Conservation (phyloP, 768 basidiomycete species). For the Amanita muscaria region DNA sequence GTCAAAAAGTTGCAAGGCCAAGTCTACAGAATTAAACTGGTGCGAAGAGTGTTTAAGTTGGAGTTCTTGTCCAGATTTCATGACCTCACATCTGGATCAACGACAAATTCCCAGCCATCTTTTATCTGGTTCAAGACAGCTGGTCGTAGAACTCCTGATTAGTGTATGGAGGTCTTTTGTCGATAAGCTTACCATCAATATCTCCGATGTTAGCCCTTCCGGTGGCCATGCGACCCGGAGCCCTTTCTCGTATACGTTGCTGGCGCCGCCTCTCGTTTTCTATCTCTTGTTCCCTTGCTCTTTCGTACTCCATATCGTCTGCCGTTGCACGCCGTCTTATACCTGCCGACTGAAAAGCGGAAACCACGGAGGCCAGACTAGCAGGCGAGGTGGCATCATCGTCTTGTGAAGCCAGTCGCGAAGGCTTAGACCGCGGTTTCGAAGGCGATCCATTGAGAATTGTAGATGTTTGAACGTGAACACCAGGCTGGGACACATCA, state of each 20-base stretch:
- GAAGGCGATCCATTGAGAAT: not conserved
- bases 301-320: slow-evolving; percentile 46
- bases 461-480: slow-evolving; percentile 15
- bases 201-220: slow-evolving; percentile 62
- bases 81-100: slow-evolving; percentile 62
- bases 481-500: slow-evolving; percentile 46
- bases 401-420: slow-evolving; percentile 24
- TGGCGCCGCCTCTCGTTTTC: slow-evolving; percentile 61
- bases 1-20: slow-evolving; percentile 85
- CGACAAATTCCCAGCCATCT: slow-evolving; percentile 86
- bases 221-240: slow-evolving; percentile 45
- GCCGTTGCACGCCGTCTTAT: slow-evolving; percentile 46
- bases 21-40: slow-evolving; percentile 89
- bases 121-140: slow-evolving; percentile 80
- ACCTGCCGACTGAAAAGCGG: slow-evolving; percentile 64
- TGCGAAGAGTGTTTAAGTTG: slow-evolving; percentile 6
- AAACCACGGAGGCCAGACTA: slow-evolving; percentile 46
- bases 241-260: slow-evolving; percentile 59
- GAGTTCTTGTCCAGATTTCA: not conserved
- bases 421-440: slow-evolving; percentile 15
- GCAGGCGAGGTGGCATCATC: slow-evolving; percentile 34
- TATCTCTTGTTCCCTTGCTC: slow-evolving; percentile 49
- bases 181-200: slow-evolving; percentile 63
- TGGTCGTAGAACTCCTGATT: slow-evolving; percentile 19
- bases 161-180: not conserved